Base-by-base conservation (phyloP, 2,329 filamentous ascomycete species). In the Chaetomiaceae sp. region DNA sequence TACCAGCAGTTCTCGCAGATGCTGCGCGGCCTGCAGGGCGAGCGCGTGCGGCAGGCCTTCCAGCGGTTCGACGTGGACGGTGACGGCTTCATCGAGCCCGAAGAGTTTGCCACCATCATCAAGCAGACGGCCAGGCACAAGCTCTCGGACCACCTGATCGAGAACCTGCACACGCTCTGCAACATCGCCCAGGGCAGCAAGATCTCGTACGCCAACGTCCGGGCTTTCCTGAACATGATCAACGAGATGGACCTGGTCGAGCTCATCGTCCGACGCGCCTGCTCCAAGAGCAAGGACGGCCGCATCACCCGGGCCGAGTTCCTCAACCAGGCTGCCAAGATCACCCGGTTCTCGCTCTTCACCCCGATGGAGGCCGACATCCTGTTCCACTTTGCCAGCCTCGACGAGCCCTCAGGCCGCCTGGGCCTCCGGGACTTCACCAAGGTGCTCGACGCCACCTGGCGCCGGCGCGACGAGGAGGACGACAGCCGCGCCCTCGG, bases 311-410 rank as follows among this genome's bases (percentile, higher is more conserved):
- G 91, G 48, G 82, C 90, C 39, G 94, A 97, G 66, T 99, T 99
- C 73, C 75, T 97, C 59, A 92, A 96, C 71, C 91, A 96, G 75
- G 92, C 94, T 11, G 87, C 92, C 40, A 86, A 86, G 60, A 85
- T 94, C 65, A 95, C 92, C 22, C 86, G 94, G 59, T 99, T 96
- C 77, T 95, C 91, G 12, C 82, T 95, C 33, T 96, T 97, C 73
- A 97, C 94, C 0, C 94, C 94, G 12, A 96, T 97, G 91, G 94
- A 99, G 72, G 91, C 92, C 37, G 94, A 99, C 67, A 96, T 99
- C 59, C 82, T 99, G 37, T 99, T 99, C 79, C 94, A 97, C 75
- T 99, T 99, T 71, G 94, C 94, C 56, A 89, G 91, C 58, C 79
- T 97, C 51, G 90, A 96, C 67, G 87, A 94, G 64, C 88, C 90